A percentile compares a stretch with the other conserved stretches of the same genome.
phyloP scores from a whole-genome alignment of 1,139 yeast species.

The Sugiyamaella sp. region DNA sequence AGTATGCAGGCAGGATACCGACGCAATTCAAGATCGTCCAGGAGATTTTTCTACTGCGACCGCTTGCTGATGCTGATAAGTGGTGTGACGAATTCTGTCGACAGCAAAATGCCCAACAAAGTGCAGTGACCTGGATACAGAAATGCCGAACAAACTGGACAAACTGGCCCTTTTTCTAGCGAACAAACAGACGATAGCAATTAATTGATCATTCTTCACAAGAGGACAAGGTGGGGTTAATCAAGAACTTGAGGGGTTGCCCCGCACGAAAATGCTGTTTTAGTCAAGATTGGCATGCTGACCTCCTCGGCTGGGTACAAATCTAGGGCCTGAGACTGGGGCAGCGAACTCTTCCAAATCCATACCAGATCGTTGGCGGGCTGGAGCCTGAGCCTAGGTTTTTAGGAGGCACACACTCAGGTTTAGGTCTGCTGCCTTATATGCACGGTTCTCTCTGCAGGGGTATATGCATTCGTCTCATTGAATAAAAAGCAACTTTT shows the following conservation, averaged over 20 bases:
- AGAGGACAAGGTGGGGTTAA: slow-evolving; percentile 1
- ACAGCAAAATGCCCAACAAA: background rate
- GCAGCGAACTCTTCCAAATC: no score
- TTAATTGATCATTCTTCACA: background rate
- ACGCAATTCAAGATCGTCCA: background rate
- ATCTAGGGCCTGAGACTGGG: background rate
- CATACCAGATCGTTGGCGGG: background rate
- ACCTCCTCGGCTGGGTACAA: background rate
- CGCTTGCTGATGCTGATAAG: no score
- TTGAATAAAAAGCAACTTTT: background rate
- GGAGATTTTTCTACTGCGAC: background rate
- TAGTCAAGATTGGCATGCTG: background rate
- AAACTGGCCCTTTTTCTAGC: no score
- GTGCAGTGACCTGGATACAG: background rate
- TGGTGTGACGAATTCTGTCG: no score
- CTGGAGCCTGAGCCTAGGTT: background rate
- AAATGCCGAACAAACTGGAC: no score
- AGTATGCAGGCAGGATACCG: background rate
- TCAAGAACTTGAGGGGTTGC: background rate
- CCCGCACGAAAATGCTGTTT: slow-evolving; percentile 1
- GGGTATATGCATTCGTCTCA: slow-evolving; percentile 1
- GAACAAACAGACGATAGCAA: background rate
- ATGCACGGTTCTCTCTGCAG: background rate
- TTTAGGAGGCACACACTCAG: background rate
- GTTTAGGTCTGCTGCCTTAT: slow-evolving; percentile 1